Evolutionary conservation across 2,329 filamentous ascomycete species (phyloP).

Genomic region (Sordariomycetes sp.): DNA sequence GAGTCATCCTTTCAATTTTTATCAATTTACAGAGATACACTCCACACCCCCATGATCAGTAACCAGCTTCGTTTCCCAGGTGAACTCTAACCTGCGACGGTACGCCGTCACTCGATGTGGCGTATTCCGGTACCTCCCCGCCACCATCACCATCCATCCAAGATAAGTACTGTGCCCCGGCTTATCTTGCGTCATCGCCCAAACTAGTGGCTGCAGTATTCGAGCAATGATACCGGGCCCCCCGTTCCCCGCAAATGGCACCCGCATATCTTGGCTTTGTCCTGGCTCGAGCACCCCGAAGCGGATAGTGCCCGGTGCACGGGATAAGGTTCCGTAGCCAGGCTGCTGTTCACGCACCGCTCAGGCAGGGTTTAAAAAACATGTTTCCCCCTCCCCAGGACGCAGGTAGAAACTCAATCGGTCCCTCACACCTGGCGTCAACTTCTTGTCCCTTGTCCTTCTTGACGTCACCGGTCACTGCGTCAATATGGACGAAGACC

Average conservation of each 20-base stretch:
- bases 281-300: neutral
- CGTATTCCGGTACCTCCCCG: too few species aligned
- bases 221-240: neutral
- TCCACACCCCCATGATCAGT: too few species aligned
- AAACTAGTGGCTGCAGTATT: neutral
- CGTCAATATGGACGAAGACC: constrained; percentile 39
- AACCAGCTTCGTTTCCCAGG: too few species aligned
- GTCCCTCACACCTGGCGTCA: neutral
- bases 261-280: neutral
- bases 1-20: too few species aligned
- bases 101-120: too few species aligned
- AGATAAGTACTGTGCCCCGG: neutral
- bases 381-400: neutral
- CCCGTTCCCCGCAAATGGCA: neutral
- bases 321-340: neutral
- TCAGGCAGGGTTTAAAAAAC: neutral
- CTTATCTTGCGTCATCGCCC: neutral
- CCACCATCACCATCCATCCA: too few species aligned
- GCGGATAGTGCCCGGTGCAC: too few species aligned
- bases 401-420: neutral
- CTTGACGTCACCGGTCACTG: neutral
- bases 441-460: neutral
- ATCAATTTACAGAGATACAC: too few species aligned
- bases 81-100: too few species aligned
- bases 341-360: neutral